phyloP scores from a whole-genome alignment of 2,329 filamentous ascomycete species.

The Trichoderma harzianum region DNA sequence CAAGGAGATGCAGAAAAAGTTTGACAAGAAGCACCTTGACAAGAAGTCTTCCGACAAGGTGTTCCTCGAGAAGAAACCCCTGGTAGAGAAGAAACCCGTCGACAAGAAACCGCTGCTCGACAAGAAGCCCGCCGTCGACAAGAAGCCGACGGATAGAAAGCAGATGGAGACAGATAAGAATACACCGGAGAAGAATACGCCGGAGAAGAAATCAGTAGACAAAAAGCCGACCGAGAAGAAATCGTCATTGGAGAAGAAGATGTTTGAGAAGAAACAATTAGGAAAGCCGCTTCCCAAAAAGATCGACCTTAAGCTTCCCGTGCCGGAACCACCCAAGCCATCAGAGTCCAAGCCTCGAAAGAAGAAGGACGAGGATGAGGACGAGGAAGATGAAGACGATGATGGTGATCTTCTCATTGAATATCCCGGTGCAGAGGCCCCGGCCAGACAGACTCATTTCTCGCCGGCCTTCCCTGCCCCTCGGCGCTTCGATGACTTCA shows the following conservation, averaged over 20 bases:
- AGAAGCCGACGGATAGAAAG: background rate
- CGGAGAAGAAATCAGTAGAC: background rate
- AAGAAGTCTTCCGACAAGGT: background rate
- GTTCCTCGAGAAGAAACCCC: background rate
- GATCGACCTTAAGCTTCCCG: conserved; percentile 39
- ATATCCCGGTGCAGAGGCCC: conserved; percentile 51
- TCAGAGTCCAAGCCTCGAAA: conserved; percentile 32
- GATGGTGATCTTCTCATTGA: conserved; percentile 58
- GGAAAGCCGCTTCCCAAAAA: conserved; percentile 27
- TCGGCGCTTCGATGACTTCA: conserved; percentile 53
- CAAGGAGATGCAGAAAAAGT: conserved; percentile 29
- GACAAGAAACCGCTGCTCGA: background rate
- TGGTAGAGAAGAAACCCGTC: conserved; percentile 18
- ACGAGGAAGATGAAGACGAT: conserved; percentile 54
- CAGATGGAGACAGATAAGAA: background rate
- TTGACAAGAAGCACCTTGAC: conserved; percentile 2
- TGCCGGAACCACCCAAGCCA: conserved; percentile 30
- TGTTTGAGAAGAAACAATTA: conserved; percentile 32
- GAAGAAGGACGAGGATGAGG: conserved; percentile 46
- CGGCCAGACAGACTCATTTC: conserved; percentile 39
- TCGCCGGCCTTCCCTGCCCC: conserved; percentile 47
- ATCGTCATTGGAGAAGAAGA: conserved; percentile 1
- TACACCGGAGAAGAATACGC: conserved; percentile 16
- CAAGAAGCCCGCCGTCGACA: background rate
- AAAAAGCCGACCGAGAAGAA: conserved; percentile 1